These are phyloP conservation scores for Aureobasidium sp. DNA, from an alignment of 2,329 filamentous ascomycete genomes.

Conservation along the genomic window DNA sequence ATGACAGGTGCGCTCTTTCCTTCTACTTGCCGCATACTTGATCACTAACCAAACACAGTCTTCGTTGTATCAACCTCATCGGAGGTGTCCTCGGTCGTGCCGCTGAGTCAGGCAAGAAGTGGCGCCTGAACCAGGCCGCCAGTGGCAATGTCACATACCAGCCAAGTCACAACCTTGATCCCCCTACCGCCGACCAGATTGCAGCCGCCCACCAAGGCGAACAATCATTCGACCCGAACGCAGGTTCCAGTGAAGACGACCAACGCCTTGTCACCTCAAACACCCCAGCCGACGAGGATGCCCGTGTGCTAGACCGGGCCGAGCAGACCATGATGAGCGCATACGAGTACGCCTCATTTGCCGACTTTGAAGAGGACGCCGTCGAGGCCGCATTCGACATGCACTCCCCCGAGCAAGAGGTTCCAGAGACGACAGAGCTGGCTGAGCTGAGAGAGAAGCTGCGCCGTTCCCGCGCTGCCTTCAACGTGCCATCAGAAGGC, in stretches of 20 bases:
- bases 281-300: slow-evolving; percentile 3
- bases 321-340: slow-evolving; percentile 13
- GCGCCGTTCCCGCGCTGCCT: not conserved
- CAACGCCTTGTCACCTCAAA: not conserved
- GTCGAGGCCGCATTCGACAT: slow-evolving; percentile 16
- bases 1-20: slow-evolving; percentile 61
- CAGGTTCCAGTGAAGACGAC: not conserved
- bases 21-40: not conserved
- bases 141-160: slow-evolving; percentile 56
- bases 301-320: not conserved
- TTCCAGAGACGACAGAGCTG: slow-evolving; percentile 2
- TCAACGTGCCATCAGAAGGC: not conserved
- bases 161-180: slow-evolving; percentile 29
- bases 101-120: slow-evolving; percentile 66
- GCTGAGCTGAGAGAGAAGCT: slow-evolving; percentile 14
- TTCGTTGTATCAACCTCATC: slow-evolving; percentile 74
- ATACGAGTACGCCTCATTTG: slow-evolving; percentile 16
- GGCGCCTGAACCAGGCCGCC: slow-evolving; percentile 57
- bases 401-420: not conserved
- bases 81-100: slow-evolving; percentile 79
- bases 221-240: not conserved
- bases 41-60: slow-evolving; percentile 42
- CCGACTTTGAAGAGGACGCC: slow-evolving; percentile 10
- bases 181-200: slow-evolving; percentile 19
- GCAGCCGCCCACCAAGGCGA: slow-evolving; percentile 11